Evolutionary conservation across 2,329 filamentous ascomycete species (phyloP).

Genomic region (Fusarium subtropicale): DNA sequence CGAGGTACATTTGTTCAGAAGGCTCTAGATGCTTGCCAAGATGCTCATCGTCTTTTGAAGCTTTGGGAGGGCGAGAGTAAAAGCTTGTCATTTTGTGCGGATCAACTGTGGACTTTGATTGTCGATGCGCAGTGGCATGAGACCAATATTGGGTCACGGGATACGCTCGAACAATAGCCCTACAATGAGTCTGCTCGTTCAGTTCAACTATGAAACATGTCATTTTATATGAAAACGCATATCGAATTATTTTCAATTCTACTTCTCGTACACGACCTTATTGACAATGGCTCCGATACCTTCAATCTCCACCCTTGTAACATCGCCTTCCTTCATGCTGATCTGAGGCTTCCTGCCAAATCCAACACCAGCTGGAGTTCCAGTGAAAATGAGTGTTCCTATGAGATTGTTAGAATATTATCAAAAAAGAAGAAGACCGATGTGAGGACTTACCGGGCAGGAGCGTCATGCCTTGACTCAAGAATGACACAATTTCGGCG

Average conservation of each 20-base stretch:
- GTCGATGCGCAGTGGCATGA: background rate
- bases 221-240: no score
- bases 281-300: background rate
- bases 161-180: background rate
- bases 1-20: no score
- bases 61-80: background rate
- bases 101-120: background rate
- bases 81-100: background rate
- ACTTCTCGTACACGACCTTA: background rate
- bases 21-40: no score
- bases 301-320: background rate
- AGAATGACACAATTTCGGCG: background rate
- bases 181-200: no score
- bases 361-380: background rate
- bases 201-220: no score
- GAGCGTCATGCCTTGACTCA: background rate
- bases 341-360: background rate
- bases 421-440: background rate
- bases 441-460: background rate
- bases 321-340: background rate
- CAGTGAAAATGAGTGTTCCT: background rate
- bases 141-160: background rate
- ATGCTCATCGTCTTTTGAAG: no score
- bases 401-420: background rate
- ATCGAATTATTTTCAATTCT: no score